phyloP scores from a whole-genome alignment of 352 stramenopile species.

The Phytophthora hybrid region DNA sequence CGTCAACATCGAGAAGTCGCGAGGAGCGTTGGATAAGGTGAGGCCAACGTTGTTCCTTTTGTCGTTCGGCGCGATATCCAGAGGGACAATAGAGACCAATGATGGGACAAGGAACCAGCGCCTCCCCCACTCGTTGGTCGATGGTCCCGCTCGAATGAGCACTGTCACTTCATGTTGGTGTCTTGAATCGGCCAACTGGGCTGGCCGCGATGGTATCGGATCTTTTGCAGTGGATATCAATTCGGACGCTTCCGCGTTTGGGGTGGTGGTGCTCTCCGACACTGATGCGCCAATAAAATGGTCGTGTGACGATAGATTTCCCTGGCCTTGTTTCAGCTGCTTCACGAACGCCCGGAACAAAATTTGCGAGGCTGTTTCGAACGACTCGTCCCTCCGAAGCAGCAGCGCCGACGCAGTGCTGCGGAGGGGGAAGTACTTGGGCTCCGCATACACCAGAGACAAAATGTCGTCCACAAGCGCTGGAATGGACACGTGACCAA shows the following conservation, averaged over 20 bases:
- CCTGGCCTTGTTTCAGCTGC: neutral
- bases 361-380: neutral
- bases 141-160: neutral
- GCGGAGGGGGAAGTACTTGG: neutral
- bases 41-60: neutral
- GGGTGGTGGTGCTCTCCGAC: neutral
- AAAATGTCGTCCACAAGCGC: conserved; percentile 5
- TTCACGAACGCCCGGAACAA: conserved; percentile 3
- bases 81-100: neutral
- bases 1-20: neutral
- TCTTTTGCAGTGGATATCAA: neutral
- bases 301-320: neutral
- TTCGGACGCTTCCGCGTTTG: neutral
- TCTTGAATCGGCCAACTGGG: neutral
- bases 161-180: neutral
- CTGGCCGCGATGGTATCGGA: neutral
- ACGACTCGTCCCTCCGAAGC: neutral
- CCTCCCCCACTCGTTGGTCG: neutral
- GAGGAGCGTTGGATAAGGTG: neutral
- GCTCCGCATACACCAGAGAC: neutral
- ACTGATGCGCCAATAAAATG: neutral
- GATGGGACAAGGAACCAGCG: neutral
- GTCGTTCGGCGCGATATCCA: neutral
- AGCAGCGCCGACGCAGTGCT: neutral
- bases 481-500: neutral